Evolutionary conservation across 192 early-diverging fungal species (phyloP), one percentile per base, ranked within the genome.

Genomic region (Phlyctochytrium bullatum): DNA sequence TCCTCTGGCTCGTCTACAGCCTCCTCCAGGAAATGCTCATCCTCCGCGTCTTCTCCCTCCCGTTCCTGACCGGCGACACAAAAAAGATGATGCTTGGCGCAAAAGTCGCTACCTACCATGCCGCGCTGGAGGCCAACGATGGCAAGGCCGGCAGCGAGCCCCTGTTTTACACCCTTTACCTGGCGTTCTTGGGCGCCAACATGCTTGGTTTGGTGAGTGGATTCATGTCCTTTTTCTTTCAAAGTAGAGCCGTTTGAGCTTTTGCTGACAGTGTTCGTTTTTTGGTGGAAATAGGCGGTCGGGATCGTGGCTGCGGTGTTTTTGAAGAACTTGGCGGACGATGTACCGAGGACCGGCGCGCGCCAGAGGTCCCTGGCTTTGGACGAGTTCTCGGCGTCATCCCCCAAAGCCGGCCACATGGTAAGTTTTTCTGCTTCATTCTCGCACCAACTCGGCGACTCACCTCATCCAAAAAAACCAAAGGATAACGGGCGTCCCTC

Each of bases 1-100:
- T 69, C 10, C 40, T 69, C 20, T 69, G 68, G 68, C 17, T 53
- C 16, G 68, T 30, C 17, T 69, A 50, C 23, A 24, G 30, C 34
- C 59, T 69, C 20, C 47, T 69, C 23, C 20, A 69, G 27, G n/a
- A 62, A 52, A 23, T 69, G 10, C 3, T 62, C 24, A 12, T 69
- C 24, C 51, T 62, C 25, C 47, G 61, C n/a, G 25, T 63, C 12
- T 36, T 52, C 2, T 3, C 40, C 4, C 34, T 69, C 20, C 12
- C 23, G 23, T 35, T 31, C 17, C 40, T 69, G 1, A 34, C 40
- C 6, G 6, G 25, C 14, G 52, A 53, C 51, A 31, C 51, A 6
- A 6, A 20, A 6, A 47, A 47, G 40, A 6, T 47, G 10, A 14
- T 47, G 6, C 20, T 47, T 20, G 40, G 40, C 6, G 20, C 6